Evolutionary conservation across 164 flowering plant species (phyloP).

Genomic region (Akebia trifoliata): DNA sequence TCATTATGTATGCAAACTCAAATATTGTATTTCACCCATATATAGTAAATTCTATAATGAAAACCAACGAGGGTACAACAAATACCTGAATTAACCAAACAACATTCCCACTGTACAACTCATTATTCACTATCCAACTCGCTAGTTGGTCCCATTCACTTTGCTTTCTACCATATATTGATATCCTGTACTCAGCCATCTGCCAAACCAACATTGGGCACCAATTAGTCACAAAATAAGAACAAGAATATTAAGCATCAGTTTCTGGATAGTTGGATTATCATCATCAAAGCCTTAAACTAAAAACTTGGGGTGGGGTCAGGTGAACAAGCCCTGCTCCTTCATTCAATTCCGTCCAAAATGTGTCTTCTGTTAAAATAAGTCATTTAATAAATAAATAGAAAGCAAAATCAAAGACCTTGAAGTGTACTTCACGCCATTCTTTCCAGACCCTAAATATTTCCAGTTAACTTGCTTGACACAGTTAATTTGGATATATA

Average conservation of each 20-base stretch:
- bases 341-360: too few relatives aligned
- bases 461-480: too few relatives aligned
- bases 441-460: too few relatives aligned
- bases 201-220: slow-evolving; percentile 19
- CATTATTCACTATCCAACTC: slow-evolving; percentile 94
- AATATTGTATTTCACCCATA: too few relatives aligned
- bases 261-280: too few relatives aligned
- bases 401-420: neutral
- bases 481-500: too few relatives aligned
- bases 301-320: too few relatives aligned
- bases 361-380: neutral
- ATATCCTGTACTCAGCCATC: slow-evolving; percentile 99
- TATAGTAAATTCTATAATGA: too few relatives aligned
- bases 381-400: neutral
- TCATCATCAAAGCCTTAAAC: too few relatives aligned
- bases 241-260: neutral
- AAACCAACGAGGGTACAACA: slow-evolving; percentile 10
- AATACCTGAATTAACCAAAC: slow-evolving; percentile 27
- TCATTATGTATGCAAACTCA: too few relatives aligned
- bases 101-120: slow-evolving; percentile 17
- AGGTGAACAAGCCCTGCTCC: too few relatives aligned
- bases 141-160: slow-evolving; percentile 99
- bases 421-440: neutral
- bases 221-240: neutral
- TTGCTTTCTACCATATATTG: slow-evolving; percentile 95